Evolutionary conservation across 768 basidiomycete species (phyloP).

Genomic region (Ephemerocybe angulata): DNA sequence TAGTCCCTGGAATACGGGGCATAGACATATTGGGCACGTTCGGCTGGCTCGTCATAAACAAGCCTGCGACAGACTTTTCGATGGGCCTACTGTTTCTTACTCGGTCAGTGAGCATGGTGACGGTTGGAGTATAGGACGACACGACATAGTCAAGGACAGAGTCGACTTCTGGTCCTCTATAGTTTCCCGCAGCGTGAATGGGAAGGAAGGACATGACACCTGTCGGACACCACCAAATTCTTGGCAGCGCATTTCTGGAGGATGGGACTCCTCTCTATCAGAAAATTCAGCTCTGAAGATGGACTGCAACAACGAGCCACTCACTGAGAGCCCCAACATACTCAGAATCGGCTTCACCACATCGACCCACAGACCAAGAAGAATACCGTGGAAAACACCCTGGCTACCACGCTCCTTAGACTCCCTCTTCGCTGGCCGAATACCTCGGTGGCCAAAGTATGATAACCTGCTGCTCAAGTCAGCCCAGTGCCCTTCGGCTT

Average conservation of each 20-base stretch:
- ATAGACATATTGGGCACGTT: not conserved
- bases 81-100: not conserved
- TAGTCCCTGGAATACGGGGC: slow-evolving; percentile 12
- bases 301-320: not conserved
- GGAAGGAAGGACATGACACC: slow-evolving; percentile 11
- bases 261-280: not conserved
- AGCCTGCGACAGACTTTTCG: not conserved
- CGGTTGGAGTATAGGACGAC: slow-evolving; percentile 20
- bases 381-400: not conserved
- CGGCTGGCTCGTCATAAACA: slow-evolving; percentile 15
- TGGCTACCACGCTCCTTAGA: not conserved
- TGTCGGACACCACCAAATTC: slow-evolving; percentile 13
- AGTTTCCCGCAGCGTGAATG: slow-evolving; percentile 12
- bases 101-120: slow-evolving; percentile 7
- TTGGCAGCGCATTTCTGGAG: not conserved
- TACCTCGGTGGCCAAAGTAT: not conserved
- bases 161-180: not conserved
- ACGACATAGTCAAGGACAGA: slow-evolving; percentile 13
- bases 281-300: not conserved
- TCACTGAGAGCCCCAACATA: slow-evolving; percentile 2
- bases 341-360: slow-evolving; percentile 10
- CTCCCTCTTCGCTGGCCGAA: not conserved
- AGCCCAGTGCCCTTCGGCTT: not conserved
- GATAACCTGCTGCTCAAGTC: slow-evolving; percentile 1
- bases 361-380: not conserved